A percentile compares a stretch with the other conserved stretches of the same genome.
Evolutionary conservation across 257 asterid species (phyloP).

Genomic region (Knoxia roxburghii): DNA sequence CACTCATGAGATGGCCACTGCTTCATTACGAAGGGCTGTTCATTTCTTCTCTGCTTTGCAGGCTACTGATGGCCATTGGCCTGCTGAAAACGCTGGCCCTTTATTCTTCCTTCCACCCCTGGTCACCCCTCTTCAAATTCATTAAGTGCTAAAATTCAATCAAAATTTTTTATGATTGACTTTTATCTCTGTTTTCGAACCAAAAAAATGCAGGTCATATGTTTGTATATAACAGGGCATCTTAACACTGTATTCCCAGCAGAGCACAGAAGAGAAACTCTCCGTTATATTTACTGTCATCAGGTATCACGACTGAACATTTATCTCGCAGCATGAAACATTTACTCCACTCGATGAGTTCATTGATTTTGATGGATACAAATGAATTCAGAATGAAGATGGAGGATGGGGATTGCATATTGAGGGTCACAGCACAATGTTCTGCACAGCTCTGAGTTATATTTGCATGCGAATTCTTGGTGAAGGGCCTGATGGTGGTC

Average conservation of each 20-base stretch:
- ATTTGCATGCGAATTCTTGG: conserved; percentile 36
- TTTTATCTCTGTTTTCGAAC: not conserved
- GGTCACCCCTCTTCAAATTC: conserved; percentile 26
- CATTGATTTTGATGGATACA: not conserved
- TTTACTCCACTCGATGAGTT: too few relatives aligned
- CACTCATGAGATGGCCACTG: conserved; percentile 49
- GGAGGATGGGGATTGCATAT: conserved; percentile 56
- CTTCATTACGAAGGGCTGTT: conserved; percentile 54
- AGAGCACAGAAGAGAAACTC: conserved; percentile 27
- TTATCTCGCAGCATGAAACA: too few relatives aligned
- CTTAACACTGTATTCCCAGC: conserved; percentile 23
- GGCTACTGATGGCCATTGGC: conserved; percentile 89
- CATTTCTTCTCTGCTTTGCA: conserved; percentile 74
- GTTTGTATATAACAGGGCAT: conserved; percentile 30
- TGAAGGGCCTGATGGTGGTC: conserved; percentile 29
- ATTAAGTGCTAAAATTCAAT: not conserved
- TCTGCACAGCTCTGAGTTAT: conserved; percentile 34
- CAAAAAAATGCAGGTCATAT: conserved; percentile 24
- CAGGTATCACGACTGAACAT: too few relatives aligned
- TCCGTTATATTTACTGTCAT: conserved; percentile 34
- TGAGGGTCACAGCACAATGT: conserved; percentile 49
- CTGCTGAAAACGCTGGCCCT: conserved; percentile 84
- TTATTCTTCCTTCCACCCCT: conserved; percentile 79
- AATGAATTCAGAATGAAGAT: conserved; percentile 34
- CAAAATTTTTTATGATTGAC: too few relatives aligned